Base-by-base conservation (phyloP, 805 yeast genomes). In the Starmera pachycereana region DNA sequence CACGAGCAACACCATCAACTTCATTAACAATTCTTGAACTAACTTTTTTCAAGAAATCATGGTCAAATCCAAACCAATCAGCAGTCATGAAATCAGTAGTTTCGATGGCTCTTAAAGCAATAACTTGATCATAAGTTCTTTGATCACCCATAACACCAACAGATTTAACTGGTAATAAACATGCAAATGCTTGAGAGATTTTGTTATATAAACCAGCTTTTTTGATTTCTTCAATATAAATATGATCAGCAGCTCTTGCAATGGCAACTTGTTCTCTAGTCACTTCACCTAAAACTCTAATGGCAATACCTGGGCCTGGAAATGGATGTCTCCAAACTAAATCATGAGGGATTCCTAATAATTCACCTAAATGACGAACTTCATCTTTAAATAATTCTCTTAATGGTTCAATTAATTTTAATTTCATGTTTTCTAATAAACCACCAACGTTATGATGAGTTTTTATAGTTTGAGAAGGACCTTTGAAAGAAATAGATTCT, bases 291-390 rank as follows among this genome's bases (percentile, higher is more conserved):
- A 92, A 72, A 41, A 92, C 94, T 68, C 99, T 82, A 63, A 92
- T 92, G 53, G 97, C 99, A 60, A 92, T 84, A 71, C 99, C 99
- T 62, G 99, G 99, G 62, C 99, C 99, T 56, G 99, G 99, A 95
- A 92, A 92, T 42, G 99, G 99, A 63, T 92, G 99, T 74, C 99
- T 86, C 97, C 97, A 90, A 51, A 92, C 97, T 53, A 92, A 75
- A 54, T 92, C 97, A 59, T 86, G 92, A 30, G 97, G 94, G 54
- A 92, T 90, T 38, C 96, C 96, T 69, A 92, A 69, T 40, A 92
- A 68, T 70, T 87, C 86, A 67, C 99, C 99, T 52, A 92, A 72
- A 54, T 81, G 85, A 67, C 99, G 87, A 43, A 92, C 99, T 74
- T 92, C 99, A 64, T 92, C 99, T 70, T 92, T 92, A 77, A 92